phyloP scores from a whole-genome alignment of 352 stramenopile species.

The Blastocystis sp. region DNA sequence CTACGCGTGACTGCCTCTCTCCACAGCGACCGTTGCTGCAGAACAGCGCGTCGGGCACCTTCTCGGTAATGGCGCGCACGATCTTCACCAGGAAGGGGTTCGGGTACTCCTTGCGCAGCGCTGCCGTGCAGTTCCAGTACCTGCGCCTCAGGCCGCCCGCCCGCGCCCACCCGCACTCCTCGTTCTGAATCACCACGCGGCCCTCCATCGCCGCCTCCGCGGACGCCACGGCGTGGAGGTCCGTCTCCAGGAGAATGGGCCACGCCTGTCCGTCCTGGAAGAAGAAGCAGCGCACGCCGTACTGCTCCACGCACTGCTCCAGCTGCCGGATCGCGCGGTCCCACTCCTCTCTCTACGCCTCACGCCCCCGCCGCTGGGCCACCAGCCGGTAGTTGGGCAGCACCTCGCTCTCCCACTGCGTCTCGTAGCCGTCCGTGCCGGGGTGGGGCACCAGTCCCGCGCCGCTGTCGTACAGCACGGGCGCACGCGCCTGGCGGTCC shows the following conservation, averaged over 20 bases:
- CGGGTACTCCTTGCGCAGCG: conserved; percentile 8
- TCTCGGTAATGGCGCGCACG: conserved; percentile 24
- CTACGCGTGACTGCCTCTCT: neutral
- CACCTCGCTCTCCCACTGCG: conserved; percentile 43
- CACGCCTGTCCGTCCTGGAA: conserved; percentile 56
- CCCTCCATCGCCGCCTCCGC: neutral
- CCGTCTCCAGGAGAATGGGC: conserved; percentile 54
- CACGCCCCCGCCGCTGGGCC: neutral
- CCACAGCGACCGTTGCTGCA: conserved; percentile 15
- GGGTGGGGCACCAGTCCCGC: neutral
- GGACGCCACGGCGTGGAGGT: neutral
- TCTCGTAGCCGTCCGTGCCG: conserved; percentile 65
- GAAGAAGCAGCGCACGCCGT: conserved; percentile 35
- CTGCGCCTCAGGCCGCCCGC: neutral
- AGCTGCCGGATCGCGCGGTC: conserved; percentile 20
- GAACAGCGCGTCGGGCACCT: neutral
- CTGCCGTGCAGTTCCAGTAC: conserved; percentile 48
- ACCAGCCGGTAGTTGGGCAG: conserved; percentile 64
- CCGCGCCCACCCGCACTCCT: conserved; percentile 42
- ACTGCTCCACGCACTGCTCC: conserved; percentile 17
- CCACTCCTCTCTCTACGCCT: conserved; percentile 42
- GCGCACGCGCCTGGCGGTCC: neutral
- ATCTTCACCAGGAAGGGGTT: conserved; percentile 66
- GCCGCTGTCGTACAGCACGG: neutral
- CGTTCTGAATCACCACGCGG: conserved; percentile 2